Evolutionary conservation across 1,284 basidiomycete species (phyloP), one percentile per base, ranked within the genome.

Genomic region (Lignosus rhinocerotis): DNA sequence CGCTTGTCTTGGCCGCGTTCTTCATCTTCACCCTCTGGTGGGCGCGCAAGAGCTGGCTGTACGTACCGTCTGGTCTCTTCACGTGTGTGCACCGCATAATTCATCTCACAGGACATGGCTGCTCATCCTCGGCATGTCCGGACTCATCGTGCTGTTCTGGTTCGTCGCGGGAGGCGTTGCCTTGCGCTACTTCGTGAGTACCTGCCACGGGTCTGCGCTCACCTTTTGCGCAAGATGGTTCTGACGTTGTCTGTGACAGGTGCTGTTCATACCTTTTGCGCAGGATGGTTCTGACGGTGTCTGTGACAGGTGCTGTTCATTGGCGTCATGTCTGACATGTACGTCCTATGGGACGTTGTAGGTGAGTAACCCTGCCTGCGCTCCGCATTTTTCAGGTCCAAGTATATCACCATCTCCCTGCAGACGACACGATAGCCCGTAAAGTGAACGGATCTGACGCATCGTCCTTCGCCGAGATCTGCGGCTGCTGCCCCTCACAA

Each of bases 371-470:
- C 16, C 36, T 33, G 3, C 19, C 19, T 44, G 30, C 44, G 36
- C 19, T 32, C 47, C 21, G 42, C 54, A 41, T 34, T 12, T 42
- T 30, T 8, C 17, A 31, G 0, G 14, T 17, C 10, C 17, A 31
- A 1, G 14, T 17, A 41, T 12, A 10, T 8, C 12, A 39, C n/a
- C 14, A n/a, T 6, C 17, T 17, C 3, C 17, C n/a, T 46, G 55
- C 69, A 86, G 92, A 95, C 68, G 95, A 98, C 70, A 94, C 95
- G 3, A 87, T 98, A 58, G 82, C 86, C 12, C 83, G 95, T 52
- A 97, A 97, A 75, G 88, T 95, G 62, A 96, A 98, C 69, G 85
- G 86, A 21, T 95, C 92, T 2, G 96, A 99, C 69, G 96, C 96
- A 0, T 88, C 88, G 6, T 88, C 90, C 17, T 98, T 96, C 70